These are phyloP conservation scores for Prototheca wickerhamii DNA, from an alignment of 163 green algal genomes.

Conservation along the genomic window DNA sequence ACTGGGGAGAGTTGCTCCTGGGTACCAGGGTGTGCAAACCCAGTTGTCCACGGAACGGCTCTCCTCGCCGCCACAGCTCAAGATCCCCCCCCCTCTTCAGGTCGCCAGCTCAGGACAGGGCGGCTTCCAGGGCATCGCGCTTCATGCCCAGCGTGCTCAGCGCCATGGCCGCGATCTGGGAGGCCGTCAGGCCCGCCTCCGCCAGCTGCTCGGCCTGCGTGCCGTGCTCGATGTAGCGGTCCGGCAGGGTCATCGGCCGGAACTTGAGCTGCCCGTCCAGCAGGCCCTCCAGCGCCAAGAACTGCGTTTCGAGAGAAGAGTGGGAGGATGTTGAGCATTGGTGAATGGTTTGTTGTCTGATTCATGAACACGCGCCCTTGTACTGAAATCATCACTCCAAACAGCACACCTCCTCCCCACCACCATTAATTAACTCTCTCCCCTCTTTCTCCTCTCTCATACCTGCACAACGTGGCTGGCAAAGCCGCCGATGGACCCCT, in stretches of 20 bases:
- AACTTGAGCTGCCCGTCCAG: constrained; percentile 88
- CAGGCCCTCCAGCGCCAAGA: constrained; percentile 73
- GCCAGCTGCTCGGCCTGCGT: constrained; percentile 79
- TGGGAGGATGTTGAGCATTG: background rate
- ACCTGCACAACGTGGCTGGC: constrained; percentile 88
- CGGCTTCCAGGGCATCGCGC: background rate
- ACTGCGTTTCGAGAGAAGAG: constrained; percentile 38
- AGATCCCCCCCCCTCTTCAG: too few relatives aligned
- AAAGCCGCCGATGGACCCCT: constrained; percentile 95
- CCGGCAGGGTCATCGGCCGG: constrained; percentile 89
- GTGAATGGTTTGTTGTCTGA: background rate
- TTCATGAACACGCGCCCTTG: background rate
- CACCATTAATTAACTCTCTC: constrained; percentile 11
- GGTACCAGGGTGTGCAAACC: too few relatives aligned
- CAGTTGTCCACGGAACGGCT: too few relatives aligned
- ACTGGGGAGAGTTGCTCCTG: too few relatives aligned
- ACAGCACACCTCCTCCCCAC: background rate
- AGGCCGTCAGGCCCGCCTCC: constrained; percentile 76
- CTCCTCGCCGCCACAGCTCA: too few relatives aligned
- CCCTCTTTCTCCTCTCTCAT: constrained; percentile 22
- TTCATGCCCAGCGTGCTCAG: constrained; percentile 56
- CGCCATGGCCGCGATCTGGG: constrained; percentile 82
- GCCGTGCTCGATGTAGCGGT: constrained; percentile 96
- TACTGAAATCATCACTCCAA: background rate
- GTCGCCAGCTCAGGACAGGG: too few relatives aligned